Percentiles rank a stretch among this genome's conserved stretches.
These are phyloP conservation scores for Nothopassalora personata DNA, from an alignment of 2,329 filamentous ascomycete genomes.

Conservation along the genomic window DNA sequence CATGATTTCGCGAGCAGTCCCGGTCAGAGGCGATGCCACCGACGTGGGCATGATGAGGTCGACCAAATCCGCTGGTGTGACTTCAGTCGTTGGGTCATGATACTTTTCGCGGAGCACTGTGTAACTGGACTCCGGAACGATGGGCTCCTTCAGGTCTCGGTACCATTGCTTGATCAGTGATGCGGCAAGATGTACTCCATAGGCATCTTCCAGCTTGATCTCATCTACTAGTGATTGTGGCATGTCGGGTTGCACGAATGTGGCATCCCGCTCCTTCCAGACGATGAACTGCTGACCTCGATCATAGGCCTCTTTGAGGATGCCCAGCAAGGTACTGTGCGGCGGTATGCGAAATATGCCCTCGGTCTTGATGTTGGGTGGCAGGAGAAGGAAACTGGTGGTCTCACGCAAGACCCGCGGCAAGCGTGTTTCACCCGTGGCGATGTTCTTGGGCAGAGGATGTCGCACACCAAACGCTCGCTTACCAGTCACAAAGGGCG, in stretches of 20 bases:
- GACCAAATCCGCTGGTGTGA: constrained; percentile 39
- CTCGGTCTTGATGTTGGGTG: constrained; percentile 45
- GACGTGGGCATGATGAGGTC: constrained; percentile 45
- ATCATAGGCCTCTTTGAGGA: constrained; percentile 52
- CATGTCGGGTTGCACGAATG: constrained; percentile 35
- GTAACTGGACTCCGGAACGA: constrained; percentile 48
- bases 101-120: constrained; percentile 42
- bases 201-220: constrained; percentile 46
- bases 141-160: constrained; percentile 46
- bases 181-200: constrained; percentile 50
- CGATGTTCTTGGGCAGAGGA: constrained; percentile 43
- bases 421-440: constrained; percentile 42
- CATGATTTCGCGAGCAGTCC: constrained; percentile 44
- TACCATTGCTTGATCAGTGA: constrained; percentile 54
- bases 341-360: constrained; percentile 52
- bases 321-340: constrained; percentile 45
- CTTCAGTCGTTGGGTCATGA: constrained; percentile 34
- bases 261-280: constrained; percentile 44
- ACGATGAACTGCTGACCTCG: constrained; percentile 51
- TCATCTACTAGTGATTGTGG: constrained; percentile 36
- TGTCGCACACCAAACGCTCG: constrained; percentile 45
- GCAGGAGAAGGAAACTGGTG: constrained; percentile 47
- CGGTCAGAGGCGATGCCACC: constrained; percentile 42
- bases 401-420: constrained; percentile 51
- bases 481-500: constrained; percentile 41